A percentile compares a stretch with the other conserved stretches of the same genome.
Evolutionary conservation across 306 rosid genomes (phyloP).

Genomic region (Ormosia semicastrata): DNA sequence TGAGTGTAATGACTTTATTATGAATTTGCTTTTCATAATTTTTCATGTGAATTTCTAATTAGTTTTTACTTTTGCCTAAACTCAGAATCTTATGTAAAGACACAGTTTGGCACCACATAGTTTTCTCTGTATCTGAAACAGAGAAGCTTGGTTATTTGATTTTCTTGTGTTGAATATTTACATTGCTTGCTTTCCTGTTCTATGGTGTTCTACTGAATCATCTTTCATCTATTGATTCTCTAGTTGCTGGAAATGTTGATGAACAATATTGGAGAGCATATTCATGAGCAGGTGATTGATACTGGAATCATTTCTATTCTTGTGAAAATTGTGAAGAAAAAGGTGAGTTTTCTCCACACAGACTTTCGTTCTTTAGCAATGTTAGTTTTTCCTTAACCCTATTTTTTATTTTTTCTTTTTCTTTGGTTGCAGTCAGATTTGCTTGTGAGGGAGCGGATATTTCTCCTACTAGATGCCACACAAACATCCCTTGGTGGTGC

Average conservation of each 20-base stretch:
- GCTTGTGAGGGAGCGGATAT: conserved; percentile 81
- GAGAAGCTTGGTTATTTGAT: conserved; percentile 23
- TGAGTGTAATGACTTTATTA: conserved; percentile 40
- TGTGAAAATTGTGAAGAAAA: conserved; percentile 92
- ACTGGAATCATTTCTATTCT: conserved; percentile 72
- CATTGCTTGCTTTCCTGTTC: conserved; percentile 16
- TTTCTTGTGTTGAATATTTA: conserved; percentile 10
- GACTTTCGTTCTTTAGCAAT: neutral
- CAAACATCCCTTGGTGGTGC: conserved; percentile 98
- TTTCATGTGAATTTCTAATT: neutral
- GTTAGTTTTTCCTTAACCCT: neutral
- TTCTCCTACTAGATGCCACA: conserved; percentile 93
- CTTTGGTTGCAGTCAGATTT: conserved; percentile 71
- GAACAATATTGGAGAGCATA: conserved; percentile 88
- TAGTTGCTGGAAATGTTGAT: conserved; percentile 96
- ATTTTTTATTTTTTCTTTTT: neutral
- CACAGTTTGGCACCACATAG: neutral
- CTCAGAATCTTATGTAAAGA: neutral
- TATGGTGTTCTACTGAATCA: conserved; percentile 1
- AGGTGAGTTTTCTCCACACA: conserved; percentile 50
- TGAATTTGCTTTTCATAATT: neutral
- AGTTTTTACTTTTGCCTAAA: conserved; percentile 1
- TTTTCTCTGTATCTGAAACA: neutral
- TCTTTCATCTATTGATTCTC: conserved; percentile 38
- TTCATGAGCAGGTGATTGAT: conserved; percentile 86